phyloP scores from a whole-genome alignment of 1,139 yeast species.

The Debaryomyces sp. region DNA sequence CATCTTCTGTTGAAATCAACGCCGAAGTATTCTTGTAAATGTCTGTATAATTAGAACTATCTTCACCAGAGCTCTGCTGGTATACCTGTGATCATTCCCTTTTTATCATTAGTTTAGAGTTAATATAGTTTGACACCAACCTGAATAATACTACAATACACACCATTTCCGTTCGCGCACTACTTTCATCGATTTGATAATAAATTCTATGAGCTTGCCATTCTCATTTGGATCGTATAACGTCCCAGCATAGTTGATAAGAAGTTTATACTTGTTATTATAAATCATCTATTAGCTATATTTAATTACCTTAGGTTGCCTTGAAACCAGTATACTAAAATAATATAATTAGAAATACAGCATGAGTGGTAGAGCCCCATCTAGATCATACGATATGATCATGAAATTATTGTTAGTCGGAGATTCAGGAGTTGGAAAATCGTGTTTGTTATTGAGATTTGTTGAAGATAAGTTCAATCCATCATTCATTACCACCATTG shows the following conservation, averaged over 20 bases:
- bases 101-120: background rate
- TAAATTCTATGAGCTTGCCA: slow-evolving; percentile 5
- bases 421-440: slow-evolving; percentile 97
- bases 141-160: background rate
- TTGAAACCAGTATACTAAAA: background rate
- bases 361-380: slow-evolving; percentile 63
- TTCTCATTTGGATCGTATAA: background rate
- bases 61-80: background rate
- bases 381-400: slow-evolving; percentile 89
- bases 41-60: background rate
- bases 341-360: slow-evolving; percentile 8
- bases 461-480: slow-evolving; percentile 98
- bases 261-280: background rate
- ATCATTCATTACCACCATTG: slow-evolving; percentile 94
- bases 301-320: background rate
- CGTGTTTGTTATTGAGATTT: slow-evolving; percentile 89
- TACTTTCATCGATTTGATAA: slow-evolving; percentile 4
- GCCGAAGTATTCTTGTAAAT: slow-evolving; percentile 69
- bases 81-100: background rate
- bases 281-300: background rate
- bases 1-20: slow-evolving; percentile 86
- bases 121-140: background rate
- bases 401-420: slow-evolving; percentile 94
- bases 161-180: slow-evolving; percentile 1
- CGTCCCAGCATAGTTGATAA: background rate